Evolutionary conservation across 805 yeast species (phyloP).

Genomic region (Ogataea nitratoaversa): DNA sequence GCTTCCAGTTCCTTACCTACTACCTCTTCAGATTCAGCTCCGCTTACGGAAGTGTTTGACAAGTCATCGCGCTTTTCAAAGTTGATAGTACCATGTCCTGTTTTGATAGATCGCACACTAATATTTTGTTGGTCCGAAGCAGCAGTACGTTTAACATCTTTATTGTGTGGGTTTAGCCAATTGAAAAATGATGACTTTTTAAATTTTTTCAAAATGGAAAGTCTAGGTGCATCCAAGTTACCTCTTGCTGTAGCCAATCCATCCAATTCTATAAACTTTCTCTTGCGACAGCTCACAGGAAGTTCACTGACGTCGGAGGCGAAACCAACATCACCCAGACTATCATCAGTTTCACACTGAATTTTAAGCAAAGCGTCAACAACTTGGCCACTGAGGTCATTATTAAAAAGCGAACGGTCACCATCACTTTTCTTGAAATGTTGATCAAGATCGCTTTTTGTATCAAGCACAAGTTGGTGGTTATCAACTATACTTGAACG

Average conservation of each 20-base stretch:
- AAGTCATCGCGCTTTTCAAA: neutral
- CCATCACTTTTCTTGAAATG: slow-evolving; percentile 7
- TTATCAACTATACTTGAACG: too few relatives aligned
- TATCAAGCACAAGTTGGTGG: neutral
- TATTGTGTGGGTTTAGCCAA: neutral
- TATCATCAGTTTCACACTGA: slow-evolving; percentile 4
- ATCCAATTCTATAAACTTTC: slow-evolving; percentile 3
- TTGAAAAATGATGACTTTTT: neutral
- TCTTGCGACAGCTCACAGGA: slow-evolving; percentile 1
- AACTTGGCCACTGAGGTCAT: slow-evolving; percentile 9
- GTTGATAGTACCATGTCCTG: neutral
- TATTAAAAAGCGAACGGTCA: slow-evolving; percentile 4
- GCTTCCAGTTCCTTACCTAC: neutral
- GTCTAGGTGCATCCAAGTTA: neutral
- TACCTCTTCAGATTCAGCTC: neutral
- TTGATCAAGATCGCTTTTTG: neutral
- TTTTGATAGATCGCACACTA: neutral
- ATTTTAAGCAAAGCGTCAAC: slow-evolving; percentile 6
- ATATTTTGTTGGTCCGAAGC: neutral
- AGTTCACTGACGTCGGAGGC: neutral
- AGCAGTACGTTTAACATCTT: neutral
- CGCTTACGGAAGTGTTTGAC: neutral
- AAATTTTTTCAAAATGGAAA: slow-evolving; percentile 1
- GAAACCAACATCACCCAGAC: too few relatives aligned
- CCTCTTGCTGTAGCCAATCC: neutral